Base-by-base conservation (phyloP, 345 rosid species). In the Cardamine chenopodiifolia region DNA sequence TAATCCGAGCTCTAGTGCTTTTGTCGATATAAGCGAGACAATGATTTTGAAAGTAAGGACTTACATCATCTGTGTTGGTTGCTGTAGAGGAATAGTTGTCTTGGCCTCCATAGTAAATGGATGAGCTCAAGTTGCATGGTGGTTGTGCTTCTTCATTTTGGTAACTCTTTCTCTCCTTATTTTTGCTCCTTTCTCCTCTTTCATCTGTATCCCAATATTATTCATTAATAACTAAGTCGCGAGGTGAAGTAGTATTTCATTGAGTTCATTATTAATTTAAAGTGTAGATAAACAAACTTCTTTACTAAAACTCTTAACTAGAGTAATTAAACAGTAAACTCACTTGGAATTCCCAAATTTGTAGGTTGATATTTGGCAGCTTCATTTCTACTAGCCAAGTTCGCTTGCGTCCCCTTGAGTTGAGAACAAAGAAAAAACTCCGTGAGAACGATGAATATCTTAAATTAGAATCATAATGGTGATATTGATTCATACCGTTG, bases 91-190 rank as follows among this genome's bases (percentile, higher is more conserved):
- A 82, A 80, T 86, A 93, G 76, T 87, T 84, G 47, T 93, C 97
- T 78, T 88, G 98, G 68, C 98, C 98, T 42, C 97, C 98, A 76
- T 93, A 93, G 84, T 86, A 80, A 58, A 93, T 93, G 14, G 98
- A 93, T 56, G 98, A 93, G 73, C 92, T 89, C 28, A 86, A 74
- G 67, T 90, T 82, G 78, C 86, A 84, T 60, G 98, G 97, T 63
- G 75, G 71, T 59, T 86, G 92, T 62, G 84, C 76, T 39, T 80
- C 74, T 86, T 93, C 96, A 62, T 60, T 82, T 75, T 83, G 88
- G 64, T 86, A 83, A 19, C 8, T 50, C 39, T 73, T 68, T 59
- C 31, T 76, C 71, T 76, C 80, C 35, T 70, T 76, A 28, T 70
- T 56, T 23, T 74, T 87, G 61, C 79, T 81, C 34, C 81, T 71